Evolutionary conservation across 495 filamentous ascomycete genomes (phyloP), one percentile per base, ranked within the genome.

Genomic region (Neurospora africana): DNA sequence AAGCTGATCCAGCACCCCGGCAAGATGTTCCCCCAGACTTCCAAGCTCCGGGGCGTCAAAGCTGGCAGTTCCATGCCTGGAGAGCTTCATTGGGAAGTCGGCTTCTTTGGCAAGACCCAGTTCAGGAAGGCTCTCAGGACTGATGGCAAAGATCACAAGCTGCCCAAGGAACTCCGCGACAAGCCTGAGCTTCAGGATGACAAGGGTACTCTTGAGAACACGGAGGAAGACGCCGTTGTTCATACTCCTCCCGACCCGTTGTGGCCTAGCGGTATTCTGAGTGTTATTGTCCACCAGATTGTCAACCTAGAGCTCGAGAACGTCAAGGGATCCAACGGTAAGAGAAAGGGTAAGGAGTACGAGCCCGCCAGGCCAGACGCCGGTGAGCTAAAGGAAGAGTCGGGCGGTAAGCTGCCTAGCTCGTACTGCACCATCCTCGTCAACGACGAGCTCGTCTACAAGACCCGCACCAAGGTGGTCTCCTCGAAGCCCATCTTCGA

Each of bases 401-500:
- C 91, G 72, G 87, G 90, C 72, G 89, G 88, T 71, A 87, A 90
- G 44, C 81, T 98, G 41, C 95, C 95, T 7, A 95, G 89, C 73
- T 89, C 91, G 69, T 98, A 98, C 81, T 97, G 94, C 82, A 97
- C 93, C 37, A 93, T 98, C 70, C 80, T 93, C 30, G 84, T 91
- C 77, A 97, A 97, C 76, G 95, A 98, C 78, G 89, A 96, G 80
- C 80, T 97, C 77, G 92, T 94, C 68, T 98, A 97, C 82, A 91
- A 93, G 74, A 98, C 95, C 38, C 89, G 95, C 75, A 85, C 91
- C 27, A 98, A 98, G 82, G 93, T 92, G 35, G 90, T 97, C 15
- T 96, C 92, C 74, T 94, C 91, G 65, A 94, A 94, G 80, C 95
- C 95, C 11, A 97, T 98, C 74, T 98, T 97, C 84, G 97, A 98